These are phyloP conservation scores for Raphanus raphanistrum DNA, from an alignment of 345 rosid genomes.

Conservation along the genomic window DNA sequence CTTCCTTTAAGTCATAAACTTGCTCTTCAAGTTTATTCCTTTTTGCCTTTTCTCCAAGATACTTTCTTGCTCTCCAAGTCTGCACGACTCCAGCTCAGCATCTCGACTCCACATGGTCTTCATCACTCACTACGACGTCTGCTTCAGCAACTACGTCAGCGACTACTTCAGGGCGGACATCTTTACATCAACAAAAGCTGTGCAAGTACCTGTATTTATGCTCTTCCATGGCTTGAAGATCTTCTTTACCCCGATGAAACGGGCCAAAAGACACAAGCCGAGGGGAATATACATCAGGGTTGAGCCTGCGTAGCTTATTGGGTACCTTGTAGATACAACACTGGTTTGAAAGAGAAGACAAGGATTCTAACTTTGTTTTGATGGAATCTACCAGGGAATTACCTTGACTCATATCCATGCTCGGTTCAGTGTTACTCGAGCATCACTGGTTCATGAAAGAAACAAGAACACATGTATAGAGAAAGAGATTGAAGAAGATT, in stretches of 20 bases:
- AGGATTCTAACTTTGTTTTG: conserved; percentile 24
- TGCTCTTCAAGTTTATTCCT: too few species aligned
- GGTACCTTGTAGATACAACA: conserved; percentile 38
- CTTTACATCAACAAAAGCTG: background rate
- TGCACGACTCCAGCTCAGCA: too few species aligned
- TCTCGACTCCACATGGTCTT: too few species aligned
- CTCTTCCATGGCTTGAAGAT: background rate
- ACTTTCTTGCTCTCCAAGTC: too few species aligned
- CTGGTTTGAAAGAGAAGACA: conserved; percentile 23
- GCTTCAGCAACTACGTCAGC: too few species aligned
- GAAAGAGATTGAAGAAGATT: background rate
- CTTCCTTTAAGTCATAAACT: too few species aligned
- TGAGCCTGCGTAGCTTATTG: conserved; percentile 22
- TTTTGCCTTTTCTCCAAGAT: too few species aligned
- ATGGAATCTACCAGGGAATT: conserved; percentile 20
- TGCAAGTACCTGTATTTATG: background rate
- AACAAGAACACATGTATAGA: background rate
- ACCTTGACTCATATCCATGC: background rate
- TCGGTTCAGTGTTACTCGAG: background rate
- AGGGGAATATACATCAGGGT: conserved; percentile 31
- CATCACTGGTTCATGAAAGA: background rate
- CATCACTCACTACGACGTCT: too few species aligned
- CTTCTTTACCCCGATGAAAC: background rate
- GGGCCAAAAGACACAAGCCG: conserved; percentile 1
- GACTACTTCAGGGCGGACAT: too few species aligned